These are phyloP conservation scores for Ramularia collo-cygni DNA, from an alignment of 2,329 filamentous ascomycete genomes.

Conservation along the genomic window DNA sequence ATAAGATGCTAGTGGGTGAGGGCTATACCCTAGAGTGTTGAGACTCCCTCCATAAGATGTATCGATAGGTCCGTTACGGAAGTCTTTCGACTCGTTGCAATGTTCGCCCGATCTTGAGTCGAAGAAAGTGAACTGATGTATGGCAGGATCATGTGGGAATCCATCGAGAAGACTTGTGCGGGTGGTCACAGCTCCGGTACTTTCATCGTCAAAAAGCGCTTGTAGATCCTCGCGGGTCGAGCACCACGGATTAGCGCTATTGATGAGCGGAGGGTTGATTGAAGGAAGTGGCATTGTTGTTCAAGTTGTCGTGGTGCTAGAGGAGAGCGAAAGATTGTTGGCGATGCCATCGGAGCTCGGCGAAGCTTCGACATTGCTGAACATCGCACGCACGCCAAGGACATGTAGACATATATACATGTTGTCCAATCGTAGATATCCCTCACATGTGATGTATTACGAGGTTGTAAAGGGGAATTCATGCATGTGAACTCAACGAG, in stretches of 20 bases:
- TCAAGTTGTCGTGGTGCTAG: neutral
- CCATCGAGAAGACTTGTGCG: conserved; percentile 60
- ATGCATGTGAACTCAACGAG: too few relatives aligned
- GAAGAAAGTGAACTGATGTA: conserved; percentile 64
- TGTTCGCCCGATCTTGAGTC: conserved; percentile 35
- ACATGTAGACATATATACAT: too few relatives aligned
- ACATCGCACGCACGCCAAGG: too few relatives aligned
- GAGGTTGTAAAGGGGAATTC: too few relatives aligned
- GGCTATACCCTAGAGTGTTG: conserved; percentile 71
- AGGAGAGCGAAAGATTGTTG: neutral
- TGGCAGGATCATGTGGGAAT: conserved; percentile 54
- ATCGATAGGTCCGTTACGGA: conserved; percentile 27
- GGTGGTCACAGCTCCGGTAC: conserved; percentile 68
- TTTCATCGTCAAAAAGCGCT: conserved; percentile 52
- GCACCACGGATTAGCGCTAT: conserved; percentile 71
- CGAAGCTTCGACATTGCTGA: too few relatives aligned
- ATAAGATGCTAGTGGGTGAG: conserved; percentile 53
- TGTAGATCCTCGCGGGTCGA: conserved; percentile 57
- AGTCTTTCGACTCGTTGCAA: conserved; percentile 13
- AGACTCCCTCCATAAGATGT: conserved; percentile 32
- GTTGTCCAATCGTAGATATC: too few relatives aligned
- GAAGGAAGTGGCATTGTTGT: conserved; percentile 30
- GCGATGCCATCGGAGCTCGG: too few relatives aligned
- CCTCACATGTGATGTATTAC: too few relatives aligned
- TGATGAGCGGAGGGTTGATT: conserved; percentile 62